These are phyloP conservation scores for Carex kokanica DNA, from an alignment of 176 grass and related monocot genomes.

Conservation along the genomic window DNA sequence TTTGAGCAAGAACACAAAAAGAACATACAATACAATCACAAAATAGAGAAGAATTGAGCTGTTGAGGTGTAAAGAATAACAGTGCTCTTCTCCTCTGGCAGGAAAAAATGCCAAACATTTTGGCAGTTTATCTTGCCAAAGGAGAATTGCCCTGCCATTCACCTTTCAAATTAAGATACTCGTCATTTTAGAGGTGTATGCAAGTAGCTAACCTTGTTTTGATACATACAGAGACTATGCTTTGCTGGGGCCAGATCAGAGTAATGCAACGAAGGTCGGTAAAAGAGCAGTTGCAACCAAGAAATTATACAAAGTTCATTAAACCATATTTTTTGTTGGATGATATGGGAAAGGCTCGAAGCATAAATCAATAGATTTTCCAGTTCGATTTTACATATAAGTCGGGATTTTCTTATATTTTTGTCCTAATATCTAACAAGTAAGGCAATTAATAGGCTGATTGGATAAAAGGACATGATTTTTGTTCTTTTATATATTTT, in stretches of 20 bases:
- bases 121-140: constrained; percentile 45
- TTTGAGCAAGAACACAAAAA: not conserved
- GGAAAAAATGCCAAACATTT: not conserved
- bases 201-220: not conserved
- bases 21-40: not conserved
- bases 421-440: not conserved
- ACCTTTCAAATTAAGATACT: not conserved
- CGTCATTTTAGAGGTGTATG: not conserved
- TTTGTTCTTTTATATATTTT: not conserved
- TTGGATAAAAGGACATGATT: not conserved
- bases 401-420: not conserved
- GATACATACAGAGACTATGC: not conserved
- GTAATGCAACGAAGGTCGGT: not conserved
- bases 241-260: not conserved
- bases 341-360: too few relatives aligned
- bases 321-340: not conserved
- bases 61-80: constrained; percentile 26
- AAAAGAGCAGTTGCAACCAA: not conserved
- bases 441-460: not conserved
- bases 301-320: not conserved
- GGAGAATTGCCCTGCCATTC: constrained; percentile 89
- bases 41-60: not conserved
- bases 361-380: not conserved
- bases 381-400: not conserved
- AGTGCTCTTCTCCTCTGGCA: constrained; percentile 52